Evolutionary conservation across 1,284 basidiomycete genomes (phyloP).

Genomic region (Ceratobasidium sp.): DNA sequence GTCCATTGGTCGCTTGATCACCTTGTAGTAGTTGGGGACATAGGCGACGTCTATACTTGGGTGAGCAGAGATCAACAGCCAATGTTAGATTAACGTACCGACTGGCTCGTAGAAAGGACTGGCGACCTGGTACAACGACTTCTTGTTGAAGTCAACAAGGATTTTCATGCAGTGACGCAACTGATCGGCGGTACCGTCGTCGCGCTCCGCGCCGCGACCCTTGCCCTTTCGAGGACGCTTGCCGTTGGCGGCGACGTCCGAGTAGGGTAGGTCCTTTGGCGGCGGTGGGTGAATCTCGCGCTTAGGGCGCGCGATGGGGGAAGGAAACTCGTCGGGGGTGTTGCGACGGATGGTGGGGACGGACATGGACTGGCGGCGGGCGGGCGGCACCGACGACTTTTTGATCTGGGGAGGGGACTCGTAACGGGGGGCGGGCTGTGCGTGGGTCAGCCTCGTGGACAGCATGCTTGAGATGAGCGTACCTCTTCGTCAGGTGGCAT

Average conservation of each 20-base stretch:
- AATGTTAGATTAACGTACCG: slow-evolving; percentile 63
- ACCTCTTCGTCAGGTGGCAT: slow-evolving; percentile 82
- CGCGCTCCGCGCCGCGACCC: slow-evolving; percentile 63
- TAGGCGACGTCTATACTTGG: background rate
- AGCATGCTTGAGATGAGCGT: slow-evolving; percentile 51
- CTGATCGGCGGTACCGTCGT: slow-evolving; percentile 82
- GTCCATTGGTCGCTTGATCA: slow-evolving; percentile 96
- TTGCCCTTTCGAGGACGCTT: slow-evolving; percentile 53
- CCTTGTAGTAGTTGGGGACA: slow-evolving; percentile 85
- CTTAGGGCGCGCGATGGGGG: slow-evolving; percentile 81
- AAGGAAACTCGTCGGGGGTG: slow-evolving; percentile 47
- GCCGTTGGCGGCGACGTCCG: slow-evolving; percentile 67
- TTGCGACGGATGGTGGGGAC: slow-evolving; percentile 79
- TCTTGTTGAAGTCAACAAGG: slow-evolving; percentile 80
- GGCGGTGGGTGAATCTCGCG: slow-evolving; percentile 97
- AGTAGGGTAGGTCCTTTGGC: slow-evolving; percentile 89
- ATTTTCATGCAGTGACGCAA: slow-evolving; percentile 84
- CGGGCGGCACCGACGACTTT: slow-evolving; percentile 53
- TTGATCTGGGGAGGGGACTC: slow-evolving; percentile 48
- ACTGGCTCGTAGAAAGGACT: slow-evolving; percentile 94
- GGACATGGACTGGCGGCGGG: slow-evolving; percentile 76
- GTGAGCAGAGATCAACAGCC: background rate
- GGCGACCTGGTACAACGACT: slow-evolving; percentile 78
- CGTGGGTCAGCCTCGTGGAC: slow-evolving; percentile 31
- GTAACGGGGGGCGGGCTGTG: slow-evolving; percentile 40